Evolutionary conservation across 306 rosid species (phyloP).

Genomic region (Corylus heterophylla): DNA sequence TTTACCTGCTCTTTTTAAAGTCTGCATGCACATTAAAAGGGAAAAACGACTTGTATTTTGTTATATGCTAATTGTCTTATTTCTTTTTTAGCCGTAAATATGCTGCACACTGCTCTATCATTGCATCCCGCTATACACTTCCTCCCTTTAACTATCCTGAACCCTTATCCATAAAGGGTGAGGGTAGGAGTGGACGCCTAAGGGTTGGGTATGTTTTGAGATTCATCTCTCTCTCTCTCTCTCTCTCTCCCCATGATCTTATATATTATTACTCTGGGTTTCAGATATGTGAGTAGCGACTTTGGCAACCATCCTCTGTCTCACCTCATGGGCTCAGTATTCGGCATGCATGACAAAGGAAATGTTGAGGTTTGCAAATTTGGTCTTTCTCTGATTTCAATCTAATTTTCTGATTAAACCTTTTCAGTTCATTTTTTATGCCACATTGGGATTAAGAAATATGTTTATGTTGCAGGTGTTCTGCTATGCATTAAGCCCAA

Average conservation of each 20-base stretch:
- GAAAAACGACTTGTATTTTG: background rate
- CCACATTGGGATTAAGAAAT: background rate
- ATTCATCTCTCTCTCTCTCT: background rate
- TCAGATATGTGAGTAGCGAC: slow-evolving; percentile 69
- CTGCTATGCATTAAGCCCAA: slow-evolving; percentile 94
- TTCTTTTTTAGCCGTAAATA: slow-evolving; percentile 66
- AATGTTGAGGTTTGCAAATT: slow-evolving; percentile 71
- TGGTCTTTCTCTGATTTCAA: background rate
- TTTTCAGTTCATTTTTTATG: background rate
- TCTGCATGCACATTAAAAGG: background rate
- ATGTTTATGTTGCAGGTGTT: slow-evolving; percentile 55
- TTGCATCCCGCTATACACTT: slow-evolving; percentile 88
- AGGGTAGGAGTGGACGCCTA: slow-evolving; percentile 70
- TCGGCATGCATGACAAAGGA: slow-evolving; percentile 86
- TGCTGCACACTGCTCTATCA: slow-evolving; percentile 87
- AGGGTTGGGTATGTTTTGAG: slow-evolving; percentile 75
- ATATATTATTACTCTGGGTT: background rate
- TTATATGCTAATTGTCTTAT: background rate
- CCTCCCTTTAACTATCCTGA: slow-evolving; percentile 78
- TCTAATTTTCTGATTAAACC: background rate
- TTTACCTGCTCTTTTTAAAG: background rate
- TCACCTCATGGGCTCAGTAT: slow-evolving; percentile 95
- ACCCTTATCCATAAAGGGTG: slow-evolving; percentile 56
- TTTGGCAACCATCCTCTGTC: slow-evolving; percentile 74
- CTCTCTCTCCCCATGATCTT: background rate